phyloP scores from a whole-genome alignment of 2,329 filamentous ascomycete genomes.

The Cordyceps pruinosa region DNA sequence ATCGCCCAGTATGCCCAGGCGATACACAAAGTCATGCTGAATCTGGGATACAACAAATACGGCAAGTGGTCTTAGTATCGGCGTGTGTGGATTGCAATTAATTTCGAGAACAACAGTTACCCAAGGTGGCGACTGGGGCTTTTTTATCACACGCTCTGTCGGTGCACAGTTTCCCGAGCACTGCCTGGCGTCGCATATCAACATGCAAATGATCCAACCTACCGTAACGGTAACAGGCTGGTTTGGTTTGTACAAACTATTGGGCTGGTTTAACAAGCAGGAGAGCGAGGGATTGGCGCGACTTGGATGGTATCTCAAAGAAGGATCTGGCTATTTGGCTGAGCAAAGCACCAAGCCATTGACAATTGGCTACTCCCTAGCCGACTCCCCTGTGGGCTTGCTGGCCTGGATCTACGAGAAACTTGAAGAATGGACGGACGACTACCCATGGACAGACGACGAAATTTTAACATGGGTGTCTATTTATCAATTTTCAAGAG shows the following conservation, averaged over 20 bases:
- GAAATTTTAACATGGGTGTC: slow-evolving; percentile 70
- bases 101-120: slow-evolving; percentile 21
- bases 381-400: slow-evolving; percentile 62
- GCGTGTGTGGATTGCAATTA: not conserved
- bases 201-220: slow-evolving; percentile 43
- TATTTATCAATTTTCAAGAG: slow-evolving; percentile 63
- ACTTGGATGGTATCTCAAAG: slow-evolving; percentile 46
- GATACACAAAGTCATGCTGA: slow-evolving; percentile 61
- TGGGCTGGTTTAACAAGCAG: slow-evolving; percentile 18
- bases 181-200: slow-evolving; percentile 35
- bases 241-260: slow-evolving; percentile 22
- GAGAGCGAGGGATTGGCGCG: slow-evolving; percentile 48
- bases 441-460: slow-evolving; percentile 66
- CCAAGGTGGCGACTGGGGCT: slow-evolving; percentile 64
- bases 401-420: slow-evolving; percentile 80
- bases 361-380: slow-evolving; percentile 62
- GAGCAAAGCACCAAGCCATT: slow-evolving; percentile 59
- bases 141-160: slow-evolving; percentile 54
- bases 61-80: slow-evolving; percentile 21
- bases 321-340: slow-evolving; percentile 37
- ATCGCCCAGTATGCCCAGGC: slow-evolving; percentile 41
- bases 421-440: slow-evolving; percentile 67
- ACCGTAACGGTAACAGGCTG: slow-evolving; percentile 37
- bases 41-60: slow-evolving; percentile 48
- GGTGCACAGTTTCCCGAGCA: slow-evolving; percentile 50